Percentiles rank a stretch among this genome's conserved stretches.
phyloP scores from a whole-genome alignment of 345 rosid genomes.

The Dovyalis caffra region DNA sequence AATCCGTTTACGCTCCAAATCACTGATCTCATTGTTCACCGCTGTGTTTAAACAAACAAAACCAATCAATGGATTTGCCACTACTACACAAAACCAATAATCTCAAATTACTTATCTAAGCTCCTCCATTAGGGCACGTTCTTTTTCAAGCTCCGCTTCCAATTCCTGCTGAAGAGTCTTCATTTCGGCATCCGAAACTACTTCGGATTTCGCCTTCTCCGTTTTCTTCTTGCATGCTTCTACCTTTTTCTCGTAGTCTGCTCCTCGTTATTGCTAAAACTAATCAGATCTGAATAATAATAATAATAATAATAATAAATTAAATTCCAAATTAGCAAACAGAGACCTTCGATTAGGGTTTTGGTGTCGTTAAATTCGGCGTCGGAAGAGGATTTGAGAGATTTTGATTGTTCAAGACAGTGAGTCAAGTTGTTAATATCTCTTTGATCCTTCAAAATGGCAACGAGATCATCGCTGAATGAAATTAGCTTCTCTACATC shows the following conservation, averaged over 20 bases:
- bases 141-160: slow-evolving; percentile 52
- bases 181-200: slow-evolving; percentile 39
- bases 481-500: slow-evolving; percentile 47
- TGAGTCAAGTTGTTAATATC: slow-evolving; percentile 42
- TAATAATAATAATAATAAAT: too few species aligned
- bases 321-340: neutral
- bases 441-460: slow-evolving; percentile 43
- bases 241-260: slow-evolving; percentile 56
- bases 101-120: slow-evolving; percentile 77
- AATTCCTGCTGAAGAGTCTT: slow-evolving; percentile 60
- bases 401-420: slow-evolving; percentile 37
- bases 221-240: slow-evolving; percentile 65
- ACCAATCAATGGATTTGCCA: too few species aligned
- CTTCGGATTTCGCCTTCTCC: slow-evolving; percentile 54
- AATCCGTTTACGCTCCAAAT: slow-evolving; percentile 45
- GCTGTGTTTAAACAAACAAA: slow-evolving; percentile 41
- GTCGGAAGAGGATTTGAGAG: slow-evolving; percentile 48
- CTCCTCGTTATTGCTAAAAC: neutral
- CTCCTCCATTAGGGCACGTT: slow-evolving; percentile 46
- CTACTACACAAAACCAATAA: too few species aligned
- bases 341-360: slow-evolving; percentile 42
- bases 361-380: slow-evolving; percentile 40
- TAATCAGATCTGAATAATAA: neutral
- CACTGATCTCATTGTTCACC: slow-evolving; percentile 45
- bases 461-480: slow-evolving; percentile 60